phyloP scores from a whole-genome alignment of 176 grass and related monocot species.

The Oryza brachyantha region DNA sequence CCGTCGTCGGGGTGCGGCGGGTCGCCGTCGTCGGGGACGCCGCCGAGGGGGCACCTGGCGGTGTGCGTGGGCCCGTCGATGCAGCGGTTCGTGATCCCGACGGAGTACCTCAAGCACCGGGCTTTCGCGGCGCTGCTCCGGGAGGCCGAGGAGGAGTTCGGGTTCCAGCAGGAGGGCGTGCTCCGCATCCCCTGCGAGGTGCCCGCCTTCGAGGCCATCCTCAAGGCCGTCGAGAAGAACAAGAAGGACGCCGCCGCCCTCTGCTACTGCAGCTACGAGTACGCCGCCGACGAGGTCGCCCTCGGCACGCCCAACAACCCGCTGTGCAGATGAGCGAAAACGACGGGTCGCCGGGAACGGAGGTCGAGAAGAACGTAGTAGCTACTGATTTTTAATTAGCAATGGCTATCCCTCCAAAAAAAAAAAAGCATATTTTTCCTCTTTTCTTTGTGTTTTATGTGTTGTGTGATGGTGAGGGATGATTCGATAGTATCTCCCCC shows the following conservation, averaged over 20 bases:
- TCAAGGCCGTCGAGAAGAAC: constrained; percentile 53
- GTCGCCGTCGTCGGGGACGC: not conserved
- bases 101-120: constrained; percentile 57
- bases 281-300: constrained; percentile 29
- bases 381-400: not conserved
- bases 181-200: constrained; percentile 79
- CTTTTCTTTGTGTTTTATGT: not conserved
- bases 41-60: constrained; percentile 59
- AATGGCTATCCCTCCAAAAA: not conserved
- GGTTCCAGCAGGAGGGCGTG: constrained; percentile 76
- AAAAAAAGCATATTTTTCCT: not conserved
- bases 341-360: not conserved
- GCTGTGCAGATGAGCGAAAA: constrained; percentile 49
- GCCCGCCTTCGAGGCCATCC: constrained; percentile 49
- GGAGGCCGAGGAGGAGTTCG: constrained; percentile 85
- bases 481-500: constrained; percentile 57
- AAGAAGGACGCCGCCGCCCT: constrained; percentile 40
- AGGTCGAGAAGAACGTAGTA: not conserved
- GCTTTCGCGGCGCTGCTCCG: constrained; percentile 57
- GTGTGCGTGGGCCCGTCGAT: constrained; percentile 57
- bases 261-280: constrained; percentile 56
- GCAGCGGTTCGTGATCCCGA: constrained; percentile 77
- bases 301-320: constrained; percentile 42
- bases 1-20: not conserved
- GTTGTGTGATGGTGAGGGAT: constrained; percentile 47